Percentiles rank a stretch among this genome's conserved stretches.
Conservation (phyloP, 1,139 yeast species). For the Arxiozyma heterogenica region DNA sequence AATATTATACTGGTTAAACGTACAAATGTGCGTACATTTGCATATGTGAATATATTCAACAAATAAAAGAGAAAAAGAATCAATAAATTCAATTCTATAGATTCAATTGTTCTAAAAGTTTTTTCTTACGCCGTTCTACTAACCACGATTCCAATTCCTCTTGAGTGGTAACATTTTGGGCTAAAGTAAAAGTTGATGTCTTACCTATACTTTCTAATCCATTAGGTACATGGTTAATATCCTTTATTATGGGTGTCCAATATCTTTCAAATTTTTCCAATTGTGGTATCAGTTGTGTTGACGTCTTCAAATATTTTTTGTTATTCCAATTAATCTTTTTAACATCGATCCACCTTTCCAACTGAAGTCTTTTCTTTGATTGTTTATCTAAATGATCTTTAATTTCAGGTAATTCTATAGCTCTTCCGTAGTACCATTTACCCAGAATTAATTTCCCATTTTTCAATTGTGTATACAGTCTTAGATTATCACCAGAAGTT, state of each 20-base stretch:
- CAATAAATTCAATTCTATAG: conserved; percentile 6
- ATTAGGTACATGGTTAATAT: neutral
- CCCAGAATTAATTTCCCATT: conserved; percentile 32
- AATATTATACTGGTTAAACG: neutral
- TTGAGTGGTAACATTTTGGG: neutral
- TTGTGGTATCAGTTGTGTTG: neutral
- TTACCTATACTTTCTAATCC: conserved; percentile 1
- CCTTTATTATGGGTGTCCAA: conserved; percentile 10
- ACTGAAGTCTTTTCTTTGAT: neutral
- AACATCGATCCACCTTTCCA: neutral
- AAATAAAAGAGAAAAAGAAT: neutral
- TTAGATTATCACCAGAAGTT: conserved; percentile 9
- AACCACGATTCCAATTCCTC: conserved; percentile 4
- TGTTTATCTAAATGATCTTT: conserved; percentile 40
- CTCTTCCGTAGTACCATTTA: conserved; percentile 73
- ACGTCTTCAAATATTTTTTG: neutral
- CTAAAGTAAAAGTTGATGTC: neutral
- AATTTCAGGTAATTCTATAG: conserved; percentile 72
- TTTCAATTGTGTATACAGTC: conserved; percentile 13
- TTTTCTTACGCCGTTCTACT: conserved; percentile 17
- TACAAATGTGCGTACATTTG: neutral
- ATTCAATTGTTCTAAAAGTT: conserved; percentile 15
- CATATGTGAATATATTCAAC: neutral
- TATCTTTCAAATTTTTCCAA: conserved; percentile 8
- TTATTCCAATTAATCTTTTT: neutral